Conservation (phyloP, 2,329 filamentous ascomycete species). For the Pseudocercospora fijiensis region DNA sequence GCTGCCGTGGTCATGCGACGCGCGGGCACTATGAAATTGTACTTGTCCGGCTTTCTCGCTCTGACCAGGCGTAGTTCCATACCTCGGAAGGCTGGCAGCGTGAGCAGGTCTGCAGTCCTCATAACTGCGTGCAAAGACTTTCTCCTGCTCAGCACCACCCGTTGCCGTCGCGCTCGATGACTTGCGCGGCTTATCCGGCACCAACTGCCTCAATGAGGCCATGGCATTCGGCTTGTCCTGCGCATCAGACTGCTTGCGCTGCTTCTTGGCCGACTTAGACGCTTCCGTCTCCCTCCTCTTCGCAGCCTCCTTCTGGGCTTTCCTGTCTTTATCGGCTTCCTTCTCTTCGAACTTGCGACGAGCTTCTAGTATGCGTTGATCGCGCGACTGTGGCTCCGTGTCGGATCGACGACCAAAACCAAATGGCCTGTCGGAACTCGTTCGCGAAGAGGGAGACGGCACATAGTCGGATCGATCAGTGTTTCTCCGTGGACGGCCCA, state of each 20-base stretch:
- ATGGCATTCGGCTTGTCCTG: constrained; percentile 30
- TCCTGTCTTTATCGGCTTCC: constrained; percentile 57
- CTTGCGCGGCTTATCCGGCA: constrained; percentile 22
- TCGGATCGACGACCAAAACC: constrained; percentile 47
- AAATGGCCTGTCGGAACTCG: constrained; percentile 58
- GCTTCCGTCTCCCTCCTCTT: constrained; percentile 43
- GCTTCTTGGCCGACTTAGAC: constrained; percentile 30
- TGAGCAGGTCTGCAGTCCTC: constrained; percentile 31
- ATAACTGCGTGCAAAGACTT: constrained; percentile 22
- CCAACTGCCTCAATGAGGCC: constrained; percentile 33
- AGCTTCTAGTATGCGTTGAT: constrained; percentile 57
- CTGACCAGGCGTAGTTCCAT: constrained; percentile 28
- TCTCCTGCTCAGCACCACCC: constrained; percentile 23
- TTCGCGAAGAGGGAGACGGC: constrained; percentile 54
- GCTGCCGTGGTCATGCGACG: constrained; percentile 7
- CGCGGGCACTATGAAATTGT: constrained; percentile 9
- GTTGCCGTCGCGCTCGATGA: constrained; percentile 18
- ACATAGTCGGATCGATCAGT: constrained; percentile 50
- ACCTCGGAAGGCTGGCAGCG: constrained; percentile 27
- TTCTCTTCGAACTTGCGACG: constrained; percentile 60
- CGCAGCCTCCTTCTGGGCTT: constrained; percentile 53
- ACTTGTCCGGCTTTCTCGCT: constrained; percentile 29
- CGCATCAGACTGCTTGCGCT: constrained; percentile 45
- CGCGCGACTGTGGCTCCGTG: constrained; percentile 54
- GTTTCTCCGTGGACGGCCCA: constrained; percentile 48